phyloP scores from a whole-genome alignment of 2,329 filamentous ascomycete species.

The Aspergillus amoenus region DNA sequence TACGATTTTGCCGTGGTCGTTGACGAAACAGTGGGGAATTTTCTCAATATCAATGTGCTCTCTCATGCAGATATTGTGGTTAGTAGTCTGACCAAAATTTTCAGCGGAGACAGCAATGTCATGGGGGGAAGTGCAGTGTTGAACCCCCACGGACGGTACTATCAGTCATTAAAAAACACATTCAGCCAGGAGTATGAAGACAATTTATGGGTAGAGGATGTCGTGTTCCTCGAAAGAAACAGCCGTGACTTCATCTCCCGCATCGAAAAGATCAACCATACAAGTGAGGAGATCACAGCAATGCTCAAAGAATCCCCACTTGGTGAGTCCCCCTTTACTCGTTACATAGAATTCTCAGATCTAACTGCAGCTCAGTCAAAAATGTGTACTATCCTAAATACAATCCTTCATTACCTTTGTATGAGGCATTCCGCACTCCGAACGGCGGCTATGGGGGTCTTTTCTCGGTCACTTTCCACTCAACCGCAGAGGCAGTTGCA shows the following conservation, averaged over 20 bases:
- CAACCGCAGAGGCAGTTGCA: constrained; percentile 66
- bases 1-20: constrained; percentile 89
- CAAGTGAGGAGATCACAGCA: constrained; percentile 79
- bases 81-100: constrained; percentile 93
- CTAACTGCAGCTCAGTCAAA: constrained; percentile 60
- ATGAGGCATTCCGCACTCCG: constrained; percentile 73
- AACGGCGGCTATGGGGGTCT: constrained; percentile 86
- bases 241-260: constrained; percentile 85
- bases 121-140: constrained; percentile 80
- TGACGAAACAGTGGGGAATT: constrained; percentile 95
- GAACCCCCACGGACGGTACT: constrained; percentile 69
- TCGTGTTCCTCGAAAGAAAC: constrained; percentile 92
- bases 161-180: constrained; percentile 65
- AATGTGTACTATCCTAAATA: constrained; percentile 84
- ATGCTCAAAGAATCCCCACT: constrained; percentile 61
- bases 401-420: constrained; percentile 66
- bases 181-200: constrained; percentile 73
- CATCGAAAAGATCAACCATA: constrained; percentile 79
- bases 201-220: constrained; percentile 91
- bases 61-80: constrained; percentile 88
- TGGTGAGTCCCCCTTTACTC: constrained; percentile 35
- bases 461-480: constrained; percentile 78
- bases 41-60: constrained; percentile 91
- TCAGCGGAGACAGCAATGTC: constrained; percentile 96
- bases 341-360: neutral